These are phyloP conservation scores for Aquanectria penicillioides DNA, from an alignment of 2,329 filamentous ascomycete genomes.

Conservation along the genomic window DNA sequence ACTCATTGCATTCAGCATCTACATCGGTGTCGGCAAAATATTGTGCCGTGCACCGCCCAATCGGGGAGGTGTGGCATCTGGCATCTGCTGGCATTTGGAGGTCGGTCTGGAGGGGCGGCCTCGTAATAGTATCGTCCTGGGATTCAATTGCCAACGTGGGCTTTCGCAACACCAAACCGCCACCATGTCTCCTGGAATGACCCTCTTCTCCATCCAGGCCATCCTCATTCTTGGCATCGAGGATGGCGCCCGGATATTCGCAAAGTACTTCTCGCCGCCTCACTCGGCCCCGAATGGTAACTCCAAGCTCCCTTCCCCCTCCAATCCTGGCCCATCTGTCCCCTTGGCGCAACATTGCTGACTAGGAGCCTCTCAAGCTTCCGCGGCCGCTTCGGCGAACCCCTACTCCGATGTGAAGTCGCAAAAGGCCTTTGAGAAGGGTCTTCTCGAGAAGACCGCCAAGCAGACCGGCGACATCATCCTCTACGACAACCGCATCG, in stretches of 20 bases:
- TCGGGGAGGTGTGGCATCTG: conserved; percentile 37
- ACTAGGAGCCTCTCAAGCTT: conserved; percentile 39
- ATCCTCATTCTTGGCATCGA: conserved; percentile 83
- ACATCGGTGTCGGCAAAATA: conserved; percentile 43
- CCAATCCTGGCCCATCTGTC: conserved; percentile 20
- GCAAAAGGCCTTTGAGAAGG: conserved; percentile 97
- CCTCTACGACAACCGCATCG: conserved; percentile 94
- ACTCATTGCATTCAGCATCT: conserved; percentile 7
- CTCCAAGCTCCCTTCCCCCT: conserved; percentile 31
- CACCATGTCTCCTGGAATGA: conserved; percentile 78
- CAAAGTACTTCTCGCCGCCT: conserved; percentile 86
- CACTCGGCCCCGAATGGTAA: conserved; percentile 57
- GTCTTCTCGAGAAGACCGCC: conserved; percentile 91
- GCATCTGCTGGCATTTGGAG: conserved; percentile 41
- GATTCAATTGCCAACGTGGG: conserved; percentile 29
- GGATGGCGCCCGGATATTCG: conserved; percentile 90
- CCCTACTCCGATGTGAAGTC: conserved; percentile 91
- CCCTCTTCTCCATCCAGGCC: conserved; percentile 80
- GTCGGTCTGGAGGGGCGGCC: conserved; percentile 45
- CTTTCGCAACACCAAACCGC: conserved; percentile 23
- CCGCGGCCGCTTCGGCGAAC: conserved; percentile 66
- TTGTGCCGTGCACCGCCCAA: conserved; percentile 39
- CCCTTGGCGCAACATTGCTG: conserved; percentile 40
- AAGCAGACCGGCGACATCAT: conserved; percentile 98
- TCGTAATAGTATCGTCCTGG: conserved; percentile 30